A percentile compares a stretch with the other conserved stretches of the same genome.
Conservation (phyloP, 2,329 filamentous ascomycete species). For the Botryotinia narcissicola region DNA sequence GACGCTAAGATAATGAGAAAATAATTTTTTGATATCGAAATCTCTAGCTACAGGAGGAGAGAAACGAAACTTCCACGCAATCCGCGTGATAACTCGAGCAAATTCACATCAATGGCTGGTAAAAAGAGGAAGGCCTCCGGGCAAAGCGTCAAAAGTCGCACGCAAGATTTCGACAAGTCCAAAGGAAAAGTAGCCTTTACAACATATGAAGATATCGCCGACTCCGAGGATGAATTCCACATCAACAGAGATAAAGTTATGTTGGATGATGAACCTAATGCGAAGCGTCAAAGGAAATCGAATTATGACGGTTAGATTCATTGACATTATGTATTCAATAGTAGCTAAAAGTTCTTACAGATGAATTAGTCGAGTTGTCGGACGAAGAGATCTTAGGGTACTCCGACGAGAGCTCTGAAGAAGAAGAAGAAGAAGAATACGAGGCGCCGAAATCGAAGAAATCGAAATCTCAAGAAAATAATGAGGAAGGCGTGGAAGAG, state of each 20-base stretch:
- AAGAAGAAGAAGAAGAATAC: conserved; percentile 37
- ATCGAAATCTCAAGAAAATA: conserved; percentile 52
- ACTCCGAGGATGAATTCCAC: conserved; percentile 93
- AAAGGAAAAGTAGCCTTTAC: conserved; percentile 38
- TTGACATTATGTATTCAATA: background rate
- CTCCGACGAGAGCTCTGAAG: conserved; percentile 45
- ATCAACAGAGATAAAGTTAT: conserved; percentile 81
- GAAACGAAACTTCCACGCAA: background rate
- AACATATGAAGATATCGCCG: conserved; percentile 80
- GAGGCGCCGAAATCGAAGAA: conserved; percentile 22
- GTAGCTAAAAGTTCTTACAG: conserved; percentile 35
- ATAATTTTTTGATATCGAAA: conserved; percentile 20
- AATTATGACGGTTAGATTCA: conserved; percentile 59
- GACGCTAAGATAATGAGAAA: conserved; percentile 23
- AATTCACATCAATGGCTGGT: conserved; percentile 15
- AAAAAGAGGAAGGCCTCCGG: conserved; percentile 22
- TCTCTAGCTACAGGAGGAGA: background rate
- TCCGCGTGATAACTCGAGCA: background rate
- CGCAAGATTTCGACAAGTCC: conserved; percentile 14
- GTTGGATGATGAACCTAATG: conserved; percentile 75
- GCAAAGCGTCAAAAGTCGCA: background rate
- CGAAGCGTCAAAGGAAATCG: conserved; percentile 71
- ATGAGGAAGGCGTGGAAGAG: conserved; percentile 53
- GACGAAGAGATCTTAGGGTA: conserved; percentile 61
- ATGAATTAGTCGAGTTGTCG: conserved; percentile 56